Evolutionary conservation across 176 grass and related monocot species (phyloP).

Genomic region (Pontederia crassipes): DNA sequence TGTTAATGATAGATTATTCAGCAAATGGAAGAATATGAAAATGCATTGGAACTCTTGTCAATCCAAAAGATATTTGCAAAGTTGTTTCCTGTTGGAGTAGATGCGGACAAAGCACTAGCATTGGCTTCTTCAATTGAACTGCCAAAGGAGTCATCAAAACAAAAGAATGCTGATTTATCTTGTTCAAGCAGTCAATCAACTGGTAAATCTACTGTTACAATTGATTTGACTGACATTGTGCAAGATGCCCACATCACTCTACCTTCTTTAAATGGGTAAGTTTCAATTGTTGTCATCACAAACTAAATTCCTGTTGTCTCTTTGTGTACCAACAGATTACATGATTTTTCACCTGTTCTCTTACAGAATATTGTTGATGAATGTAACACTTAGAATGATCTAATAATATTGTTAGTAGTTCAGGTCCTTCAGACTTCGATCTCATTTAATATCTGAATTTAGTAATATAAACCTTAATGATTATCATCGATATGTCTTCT

Average conservation of each 20-base stretch:
- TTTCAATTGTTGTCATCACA: not conserved
- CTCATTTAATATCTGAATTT: too few species aligned
- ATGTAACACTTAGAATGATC: too few species aligned
- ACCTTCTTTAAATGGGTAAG: constrained; percentile 79
- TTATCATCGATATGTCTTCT: too few species aligned
- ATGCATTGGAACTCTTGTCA: constrained; percentile 30
- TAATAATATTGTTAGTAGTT: too few species aligned
- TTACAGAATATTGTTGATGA: too few species aligned
- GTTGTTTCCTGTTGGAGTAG: constrained; percentile 36
- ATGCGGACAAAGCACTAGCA: constrained; percentile 12
- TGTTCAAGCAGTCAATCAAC: not conserved
- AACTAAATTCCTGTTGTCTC: not conserved
- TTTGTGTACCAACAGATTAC: too few species aligned
- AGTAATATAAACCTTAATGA: too few species aligned
- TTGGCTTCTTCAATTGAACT: constrained; percentile 11
- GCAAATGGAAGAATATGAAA: constrained; percentile 30
- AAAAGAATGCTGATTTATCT: constrained; percentile 9
- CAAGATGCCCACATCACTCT: constrained; percentile 38
- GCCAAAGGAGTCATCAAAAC: constrained; percentile 15
- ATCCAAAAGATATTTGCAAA: constrained; percentile 54
- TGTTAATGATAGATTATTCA: constrained; percentile 37
- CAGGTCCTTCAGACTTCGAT: too few species aligned
- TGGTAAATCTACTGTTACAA: constrained; percentile 10
- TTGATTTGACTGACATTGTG: constrained; percentile 48
- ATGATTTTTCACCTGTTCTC: too few species aligned